These are phyloP conservation scores for Halophytophthora polymorphica DNA, from an alignment of 352 stramenopile genomes.

Conservation along the genomic window DNA sequence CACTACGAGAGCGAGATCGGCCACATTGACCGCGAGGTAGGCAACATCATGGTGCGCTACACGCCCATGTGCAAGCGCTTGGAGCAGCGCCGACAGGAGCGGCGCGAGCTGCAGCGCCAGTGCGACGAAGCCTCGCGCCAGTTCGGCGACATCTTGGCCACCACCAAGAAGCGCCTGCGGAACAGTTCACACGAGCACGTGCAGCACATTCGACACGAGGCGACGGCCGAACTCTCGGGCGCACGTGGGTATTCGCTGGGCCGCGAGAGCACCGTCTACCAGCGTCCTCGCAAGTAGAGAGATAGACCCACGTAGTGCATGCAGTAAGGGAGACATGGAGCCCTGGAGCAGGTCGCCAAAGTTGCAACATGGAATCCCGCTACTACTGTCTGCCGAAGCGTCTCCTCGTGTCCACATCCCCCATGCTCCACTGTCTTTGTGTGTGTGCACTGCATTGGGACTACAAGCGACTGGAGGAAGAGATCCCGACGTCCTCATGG, in stretches of 20 bases:
- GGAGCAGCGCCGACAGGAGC: constrained; percentile 49
- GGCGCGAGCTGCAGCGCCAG: constrained; percentile 40
- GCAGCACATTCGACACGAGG: constrained; percentile 60
- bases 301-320: constrained; percentile 18
- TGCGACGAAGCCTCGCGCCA: constrained; percentile 42
- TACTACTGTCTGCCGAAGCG: too few species aligned
- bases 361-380: too few species aligned
- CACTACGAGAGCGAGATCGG: constrained; percentile 59
- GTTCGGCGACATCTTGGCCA: constrained; percentile 65
- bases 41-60: constrained; percentile 65
- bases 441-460: not conserved
- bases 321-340: too few species aligned
- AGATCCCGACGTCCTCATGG: constrained; percentile 21
- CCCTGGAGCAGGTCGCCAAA: too few species aligned
- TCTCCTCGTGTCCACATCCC: too few species aligned
- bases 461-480: constrained; percentile 3
- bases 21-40: constrained; percentile 59
- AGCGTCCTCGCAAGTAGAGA: constrained; percentile 31
- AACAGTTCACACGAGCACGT: constrained; percentile 54
- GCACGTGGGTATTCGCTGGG: constrained; percentile 55
- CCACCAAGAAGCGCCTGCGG: constrained; percentile 55
- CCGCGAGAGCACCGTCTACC: constrained; percentile 60
- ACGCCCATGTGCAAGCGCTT: constrained; percentile 57
- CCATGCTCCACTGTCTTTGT: constrained; percentile 13
- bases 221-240: constrained; percentile 39